Base-by-base conservation (phyloP, 1,284 basidiomycete genomes). In the Malassezia arunalokei region DNA sequence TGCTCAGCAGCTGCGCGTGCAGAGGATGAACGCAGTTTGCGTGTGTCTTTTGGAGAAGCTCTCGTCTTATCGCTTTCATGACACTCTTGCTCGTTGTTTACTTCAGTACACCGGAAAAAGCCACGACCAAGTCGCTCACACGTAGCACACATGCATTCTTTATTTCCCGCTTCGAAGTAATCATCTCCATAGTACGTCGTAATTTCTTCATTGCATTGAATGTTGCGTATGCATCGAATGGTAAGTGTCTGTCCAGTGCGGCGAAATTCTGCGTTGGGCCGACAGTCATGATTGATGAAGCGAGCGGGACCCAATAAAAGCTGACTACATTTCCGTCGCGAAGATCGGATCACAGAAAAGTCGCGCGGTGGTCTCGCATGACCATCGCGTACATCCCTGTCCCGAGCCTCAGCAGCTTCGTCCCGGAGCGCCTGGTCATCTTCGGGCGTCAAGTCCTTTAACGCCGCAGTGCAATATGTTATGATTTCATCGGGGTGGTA, bases 201-300 rank as follows among this genome's bases (percentile, higher is more conserved):
- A 52, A 89, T 82, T 73, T 90, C 87, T 73, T 91, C 86, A 47
- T 86, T 86, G 27, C 83, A 76, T 33, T 78, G 76, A 65, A 92
- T 89, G 49, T 83, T 80, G 71, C 82, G 82, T 68, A 88, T 78
- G 52, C 85, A 84, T 44, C 86, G 82, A 76, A 92, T 92, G 27
- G 85, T 85, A 75, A 92, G 89, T 71, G 86, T 86, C 65, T 81
- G 80, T 35, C 87, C 87, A 74, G 85, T 82, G 47, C 87, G 83
- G 71, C 88, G 85, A 49, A 90, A 79, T 65, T 89, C 85, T 53
- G 83, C 85, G 71, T 91, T 90, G 63, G 89, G 85, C 54, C 87
- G 81, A 74, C 88, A 91, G 71, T 91, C 88, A 69, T 91, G 87
- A 85, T 92, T 92, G 57, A 91, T 87, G 76, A 92, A 92, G 61